phyloP scores from a whole-genome alignment of 2,329 filamentous ascomycete species.

The Cercospora zeae-maydis region DNA sequence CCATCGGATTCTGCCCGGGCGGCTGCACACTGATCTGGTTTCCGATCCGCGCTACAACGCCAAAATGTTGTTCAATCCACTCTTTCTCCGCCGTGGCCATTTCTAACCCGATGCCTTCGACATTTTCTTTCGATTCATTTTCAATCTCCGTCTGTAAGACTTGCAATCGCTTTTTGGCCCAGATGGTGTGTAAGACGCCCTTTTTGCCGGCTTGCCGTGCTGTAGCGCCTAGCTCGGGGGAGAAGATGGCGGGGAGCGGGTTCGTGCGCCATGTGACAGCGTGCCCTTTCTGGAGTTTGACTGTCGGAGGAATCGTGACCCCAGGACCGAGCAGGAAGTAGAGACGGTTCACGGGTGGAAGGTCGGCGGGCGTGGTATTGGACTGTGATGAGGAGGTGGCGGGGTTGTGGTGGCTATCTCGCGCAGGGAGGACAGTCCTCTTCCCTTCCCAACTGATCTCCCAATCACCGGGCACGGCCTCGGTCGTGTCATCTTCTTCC shows the following conservation, averaged over 20 bases:
- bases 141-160: constrained; percentile 75
- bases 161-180: constrained; percentile 77
- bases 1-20: constrained; percentile 28
- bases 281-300: constrained; percentile 56
- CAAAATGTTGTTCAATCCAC: constrained; percentile 83
- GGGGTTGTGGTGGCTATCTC: constrained; percentile 45
- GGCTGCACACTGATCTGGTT: constrained; percentile 37
- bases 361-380: constrained; percentile 16
- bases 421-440: constrained; percentile 62
- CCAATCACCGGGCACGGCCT: constrained; percentile 58
- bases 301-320: constrained; percentile 65
- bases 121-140: constrained; percentile 67
- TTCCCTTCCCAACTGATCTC: constrained; percentile 82
- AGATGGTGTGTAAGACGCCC: constrained; percentile 83
- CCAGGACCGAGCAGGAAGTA: constrained; percentile 79
- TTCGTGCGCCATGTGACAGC: constrained; percentile 61
- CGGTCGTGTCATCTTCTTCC: constrained; percentile 60
- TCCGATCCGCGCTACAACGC: constrained; percentile 49
- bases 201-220: constrained; percentile 66
- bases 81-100: constrained; percentile 80
- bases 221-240: constrained; percentile 66
- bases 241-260: constrained; percentile 82
- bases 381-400: constrained; percentile 10
- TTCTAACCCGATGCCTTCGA: constrained; percentile 76
- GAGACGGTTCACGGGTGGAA: constrained; percentile 54